Evolutionary conservation across 2,329 filamentous ascomycete genomes (phyloP), one percentile per base, ranked within the genome.

Genomic region (Phialophora tarda): DNA sequence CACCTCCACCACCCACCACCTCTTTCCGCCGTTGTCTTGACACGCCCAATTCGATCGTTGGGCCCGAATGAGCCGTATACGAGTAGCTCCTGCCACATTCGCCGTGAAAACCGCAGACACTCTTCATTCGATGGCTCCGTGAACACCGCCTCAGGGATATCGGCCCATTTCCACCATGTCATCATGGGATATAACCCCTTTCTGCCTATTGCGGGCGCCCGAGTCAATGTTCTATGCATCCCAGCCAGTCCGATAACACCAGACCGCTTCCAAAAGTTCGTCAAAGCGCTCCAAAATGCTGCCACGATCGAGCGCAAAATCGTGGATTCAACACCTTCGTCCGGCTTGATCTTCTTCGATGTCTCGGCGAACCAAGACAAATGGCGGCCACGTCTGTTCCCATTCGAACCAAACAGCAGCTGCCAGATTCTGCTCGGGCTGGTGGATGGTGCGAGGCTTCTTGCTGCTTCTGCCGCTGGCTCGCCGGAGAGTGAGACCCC

Each of bases 401-500:
- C 95, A 0, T 97, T 97, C 81, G 95, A 99, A 77, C 83, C 94
- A 51, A 96, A 92, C 77, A 87, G 93, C 73, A 92, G 96, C 77
- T 90, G 92, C 8, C 83, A 97, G 62, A 87, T 91, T 59, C 84
- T 98, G 28, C 86, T 99, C 69, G 94, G 92, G 2, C 83, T 98
- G 65, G 91, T 92, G 17, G 94, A 98, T 78, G 92, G 91, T 56
- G 79, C 82, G 48, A 92, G 96, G 77, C 83, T 91, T 28, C 79
- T 83, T 66, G 82, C 83, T 67, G 77, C 24, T 23, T 32, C 51
- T 23, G 26, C 28, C n/a, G 2, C 32, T 17, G 26, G 23, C 38
- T 56, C 62, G 6, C 6, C 17, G 26, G 44, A 59, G 80, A 4
- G 78, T 80, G 38, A 64, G 24, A 24, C 56, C 34, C 57, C 68